These are phyloP conservation scores for Chaetomium cochliodes DNA, from an alignment of 495 filamentous ascomycete species.

Conservation along the genomic window DNA sequence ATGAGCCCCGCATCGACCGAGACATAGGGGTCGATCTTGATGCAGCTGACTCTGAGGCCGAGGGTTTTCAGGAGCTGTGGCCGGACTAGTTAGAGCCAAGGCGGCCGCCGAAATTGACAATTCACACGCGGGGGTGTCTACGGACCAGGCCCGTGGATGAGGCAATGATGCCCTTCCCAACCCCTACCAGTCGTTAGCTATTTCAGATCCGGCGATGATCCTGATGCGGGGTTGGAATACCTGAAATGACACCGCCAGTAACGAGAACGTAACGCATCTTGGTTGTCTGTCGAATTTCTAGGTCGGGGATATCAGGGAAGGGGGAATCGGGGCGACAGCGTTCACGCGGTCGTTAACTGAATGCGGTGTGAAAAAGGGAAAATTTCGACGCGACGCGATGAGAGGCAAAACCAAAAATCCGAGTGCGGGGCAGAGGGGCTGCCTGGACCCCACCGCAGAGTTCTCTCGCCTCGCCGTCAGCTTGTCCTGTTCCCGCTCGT, in stretches of 20 bases:
- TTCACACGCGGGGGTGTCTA: not conserved
- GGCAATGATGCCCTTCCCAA: conserved; percentile 39
- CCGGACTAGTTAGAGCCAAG: conserved; percentile 32
- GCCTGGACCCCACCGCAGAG: conserved; percentile 4
- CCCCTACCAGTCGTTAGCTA: conserved; percentile 23
- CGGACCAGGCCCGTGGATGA: conserved; percentile 27
- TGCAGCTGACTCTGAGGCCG: conserved; percentile 58
- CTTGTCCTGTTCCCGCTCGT: not conserved
- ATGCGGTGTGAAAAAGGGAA: conserved; percentile 22
- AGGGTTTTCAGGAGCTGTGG: conserved; percentile 75
- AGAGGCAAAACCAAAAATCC: conserved; percentile 12
- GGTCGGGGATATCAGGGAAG: not conserved
- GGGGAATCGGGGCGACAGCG: conserved; percentile 6
- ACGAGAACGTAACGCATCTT: conserved; percentile 31
- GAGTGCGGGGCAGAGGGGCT: conserved; percentile 17
- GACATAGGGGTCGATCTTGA: conserved; percentile 75
- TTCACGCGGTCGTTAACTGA: not conserved
- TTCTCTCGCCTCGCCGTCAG: conserved; percentile 8
- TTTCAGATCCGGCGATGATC: not conserved
- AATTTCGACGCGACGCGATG: conserved; percentile 23
- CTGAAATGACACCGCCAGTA: conserved; percentile 29
- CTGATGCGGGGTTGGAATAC: conserved; percentile 11
- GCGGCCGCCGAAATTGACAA: not conserved
- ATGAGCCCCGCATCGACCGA: conserved; percentile 77
- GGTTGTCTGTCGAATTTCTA: conserved; percentile 13